Conservation (phyloP, 345 rosid species). For the Isatis tinctoria region DNA sequence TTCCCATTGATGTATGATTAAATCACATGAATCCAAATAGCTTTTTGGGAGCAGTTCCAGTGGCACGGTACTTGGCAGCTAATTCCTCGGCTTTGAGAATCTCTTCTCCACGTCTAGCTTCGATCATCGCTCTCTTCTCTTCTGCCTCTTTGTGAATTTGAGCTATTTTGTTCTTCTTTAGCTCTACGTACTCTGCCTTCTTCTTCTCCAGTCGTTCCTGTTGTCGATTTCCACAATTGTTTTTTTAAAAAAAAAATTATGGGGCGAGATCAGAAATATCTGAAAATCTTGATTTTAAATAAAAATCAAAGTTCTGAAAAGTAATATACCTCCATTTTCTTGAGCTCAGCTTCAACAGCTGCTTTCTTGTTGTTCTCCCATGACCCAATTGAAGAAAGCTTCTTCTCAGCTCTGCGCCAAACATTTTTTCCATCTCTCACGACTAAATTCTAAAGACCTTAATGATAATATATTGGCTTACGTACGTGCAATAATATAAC, state of each 20-base stretch:
- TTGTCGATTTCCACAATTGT: neutral
- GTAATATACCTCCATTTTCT: constrained; percentile 30
- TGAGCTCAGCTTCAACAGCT: constrained; percentile 34
- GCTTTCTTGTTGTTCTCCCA: constrained; percentile 39
- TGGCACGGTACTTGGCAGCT: constrained; percentile 34
- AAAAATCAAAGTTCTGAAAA: neutral
- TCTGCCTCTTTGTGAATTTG: constrained; percentile 32
- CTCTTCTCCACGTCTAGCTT: constrained; percentile 32
- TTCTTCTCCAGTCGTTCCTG: constrained; percentile 32
- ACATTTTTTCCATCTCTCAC: neutral
- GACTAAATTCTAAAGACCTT: neutral
- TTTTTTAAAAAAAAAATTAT: too few species aligned
- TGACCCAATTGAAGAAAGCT: constrained; percentile 34
- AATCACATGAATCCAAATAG: constrained; percentile 28
- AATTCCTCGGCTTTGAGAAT: constrained; percentile 29
- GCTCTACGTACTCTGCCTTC: constrained; percentile 29
- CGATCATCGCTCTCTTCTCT: constrained; percentile 37
- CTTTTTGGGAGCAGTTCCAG: constrained; percentile 31
- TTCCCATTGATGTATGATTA: neutral
- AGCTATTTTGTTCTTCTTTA: constrained; percentile 36
- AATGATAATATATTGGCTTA: neutral
- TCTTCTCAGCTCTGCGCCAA: constrained; percentile 34
- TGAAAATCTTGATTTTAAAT: neutral
- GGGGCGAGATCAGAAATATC: neutral
- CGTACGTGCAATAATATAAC: neutral